Evolutionary conservation across 2,329 filamentous ascomycete species (phyloP), one percentile per base, ranked within the genome.

Genomic region (Arthrobotrys pseudoclavata): DNA sequence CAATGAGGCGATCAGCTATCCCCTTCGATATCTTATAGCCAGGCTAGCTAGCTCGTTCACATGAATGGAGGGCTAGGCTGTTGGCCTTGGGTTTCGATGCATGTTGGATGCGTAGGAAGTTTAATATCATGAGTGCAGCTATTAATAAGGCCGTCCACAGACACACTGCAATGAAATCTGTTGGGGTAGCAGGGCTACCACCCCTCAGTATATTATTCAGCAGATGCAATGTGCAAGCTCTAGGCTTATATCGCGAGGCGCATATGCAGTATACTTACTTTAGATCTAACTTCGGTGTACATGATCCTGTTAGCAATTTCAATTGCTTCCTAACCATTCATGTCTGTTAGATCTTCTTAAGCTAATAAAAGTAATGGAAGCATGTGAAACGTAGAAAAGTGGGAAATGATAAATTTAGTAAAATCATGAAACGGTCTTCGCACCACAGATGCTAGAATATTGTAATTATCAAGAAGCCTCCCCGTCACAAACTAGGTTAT

Each of bases 1-100:
- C 45, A 40, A 62, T 45, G n/a, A 26, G 55, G 55, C 55, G 55
- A 70, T 70, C 67, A 63, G 42, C 9, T 40, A n/a, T 29, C 45
- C 67, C n/a, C 50, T 60, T 24, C 22, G 15, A 29, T 48, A 60
- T 70, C 26, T 70, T 53, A 42, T 40, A 52, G 5, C 40, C n/a
- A 24, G 50, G 47, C 9, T 24, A 50, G 9, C 47, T 50, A 50
- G 47, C 47, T 24, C 20, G 13, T 26, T 61, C 18, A 40, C 63
- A 67, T 55, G 60, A 48, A 48, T 20, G n/a, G 42, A 20, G 18
- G 42, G n/a, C 42, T 20, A 45, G 18, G 42, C 15, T 20, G n/a
- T 20, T 15, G 22, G 24, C 13, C 6, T n/a, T 45, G 42, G 42
- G n/a, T 2, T 45, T n/a, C 4, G n/a, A 45, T 45, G 6, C 42